phyloP scores from a whole-genome alignment of 495 filamentous ascomycete genomes.

The Penicillium salamii region DNA sequence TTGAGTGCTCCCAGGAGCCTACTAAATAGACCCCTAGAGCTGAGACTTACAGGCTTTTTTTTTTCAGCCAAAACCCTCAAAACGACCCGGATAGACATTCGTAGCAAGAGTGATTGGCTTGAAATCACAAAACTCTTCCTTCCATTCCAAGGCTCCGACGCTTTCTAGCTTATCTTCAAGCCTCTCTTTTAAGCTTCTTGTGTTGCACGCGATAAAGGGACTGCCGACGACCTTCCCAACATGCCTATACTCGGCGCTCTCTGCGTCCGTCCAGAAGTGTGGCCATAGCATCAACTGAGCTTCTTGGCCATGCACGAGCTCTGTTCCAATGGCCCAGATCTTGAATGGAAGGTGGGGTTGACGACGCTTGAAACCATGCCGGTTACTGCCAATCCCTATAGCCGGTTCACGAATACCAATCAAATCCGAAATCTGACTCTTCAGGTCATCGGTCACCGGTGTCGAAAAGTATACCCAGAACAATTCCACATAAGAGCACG shows the following conservation, averaged over 20 bases:
- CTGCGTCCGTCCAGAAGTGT: slow-evolving; percentile 4
- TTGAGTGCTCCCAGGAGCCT: too few relatives aligned
- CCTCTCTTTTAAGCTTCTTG: neutral
- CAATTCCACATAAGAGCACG: slow-evolving; percentile 4
- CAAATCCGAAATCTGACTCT: neutral
- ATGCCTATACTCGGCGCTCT: slow-evolving; percentile 3
- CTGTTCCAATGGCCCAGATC: slow-evolving; percentile 7
- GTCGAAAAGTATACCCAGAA: slow-evolving; percentile 13
- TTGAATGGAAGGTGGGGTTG: neutral
- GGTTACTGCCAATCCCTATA: neutral
- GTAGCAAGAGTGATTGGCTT: slow-evolving; percentile 4
- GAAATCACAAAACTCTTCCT: slow-evolving; percentile 6
- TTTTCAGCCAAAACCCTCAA: too few relatives aligned
- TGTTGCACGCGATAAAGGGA: neutral
- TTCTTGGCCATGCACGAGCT: slow-evolving; percentile 8
- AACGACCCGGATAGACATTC: too few relatives aligned
- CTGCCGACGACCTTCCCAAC: neutral
- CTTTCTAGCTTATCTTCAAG: neutral
- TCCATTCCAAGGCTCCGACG: slow-evolving; percentile 4
- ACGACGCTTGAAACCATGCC: neutral
- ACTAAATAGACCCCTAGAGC: too few relatives aligned
- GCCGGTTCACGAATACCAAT: slow-evolving; percentile 3
- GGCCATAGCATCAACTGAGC: slow-evolving; percentile 11
- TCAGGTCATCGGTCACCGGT: slow-evolving; percentile 4
- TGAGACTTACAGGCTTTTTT: too few relatives aligned